Evolutionary conservation across 768 basidiomycete species (phyloP).

Genomic region (Leccinum variicolor): DNA sequence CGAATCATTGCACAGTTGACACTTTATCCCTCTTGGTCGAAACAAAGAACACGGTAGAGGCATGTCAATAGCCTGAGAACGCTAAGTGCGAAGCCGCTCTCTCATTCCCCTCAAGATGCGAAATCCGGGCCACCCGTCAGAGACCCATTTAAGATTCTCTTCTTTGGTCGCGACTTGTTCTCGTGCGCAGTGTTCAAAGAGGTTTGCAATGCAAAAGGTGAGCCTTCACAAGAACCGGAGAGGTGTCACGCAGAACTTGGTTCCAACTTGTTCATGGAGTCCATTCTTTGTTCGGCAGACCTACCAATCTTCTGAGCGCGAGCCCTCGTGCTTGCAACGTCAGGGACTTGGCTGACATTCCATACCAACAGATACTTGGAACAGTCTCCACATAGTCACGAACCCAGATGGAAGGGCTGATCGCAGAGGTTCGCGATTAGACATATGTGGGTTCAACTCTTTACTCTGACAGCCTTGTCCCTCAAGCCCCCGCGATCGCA

Average conservation of each 20-base stretch:
- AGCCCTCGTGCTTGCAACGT: background rate
- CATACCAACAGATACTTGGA: conserved; percentile 69
- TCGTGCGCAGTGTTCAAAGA: conserved; percentile 71
- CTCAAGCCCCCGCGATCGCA: conserved; percentile 26
- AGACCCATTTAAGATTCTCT: conserved; percentile 68
- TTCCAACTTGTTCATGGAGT: background rate
- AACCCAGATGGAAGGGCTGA: conserved; percentile 66
- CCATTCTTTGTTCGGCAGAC: too few species aligned
- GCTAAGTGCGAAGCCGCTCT: background rate
- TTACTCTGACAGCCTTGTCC: background rate
- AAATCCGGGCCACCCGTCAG: background rate
- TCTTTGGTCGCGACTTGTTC: conserved; percentile 87
- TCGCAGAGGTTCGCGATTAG: conserved; percentile 53
- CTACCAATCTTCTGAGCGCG: background rate
- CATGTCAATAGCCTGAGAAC: too few species aligned
- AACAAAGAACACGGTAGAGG: too few species aligned
- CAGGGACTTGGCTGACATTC: conserved; percentile 8
- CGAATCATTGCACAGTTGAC: too few species aligned
- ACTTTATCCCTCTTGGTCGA: too few species aligned
- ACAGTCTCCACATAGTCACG: conserved; percentile 62
- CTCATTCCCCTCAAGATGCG: background rate
- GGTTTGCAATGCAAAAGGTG: conserved; percentile 62
- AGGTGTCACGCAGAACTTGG: background rate
- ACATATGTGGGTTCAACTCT: conserved; percentile 42
- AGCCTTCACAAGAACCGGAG: background rate